These are phyloP conservation scores for Tillandsia leiboldiana DNA, from an alignment of 176 grass and related monocot genomes.

Conservation along the genomic window DNA sequence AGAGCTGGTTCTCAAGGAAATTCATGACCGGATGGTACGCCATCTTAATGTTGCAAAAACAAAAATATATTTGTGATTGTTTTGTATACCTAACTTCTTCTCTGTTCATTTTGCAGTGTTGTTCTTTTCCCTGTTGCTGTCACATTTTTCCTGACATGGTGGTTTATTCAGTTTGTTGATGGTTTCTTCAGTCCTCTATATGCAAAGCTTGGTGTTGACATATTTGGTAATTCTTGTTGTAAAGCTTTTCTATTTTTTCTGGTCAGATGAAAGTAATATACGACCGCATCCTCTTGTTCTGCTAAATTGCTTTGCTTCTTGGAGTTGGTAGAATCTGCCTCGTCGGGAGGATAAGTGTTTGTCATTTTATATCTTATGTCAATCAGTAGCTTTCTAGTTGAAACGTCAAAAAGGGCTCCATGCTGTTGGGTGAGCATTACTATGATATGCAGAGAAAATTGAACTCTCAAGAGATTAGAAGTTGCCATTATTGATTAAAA, in stretches of 20 bases:
- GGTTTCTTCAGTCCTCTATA: conserved; percentile 98
- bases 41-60: conserved; percentile 14
- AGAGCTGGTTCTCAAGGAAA: conserved; percentile 98
- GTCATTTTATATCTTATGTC: too few species aligned
- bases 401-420: background rate
- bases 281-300: background rate
- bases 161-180: conserved; percentile 99
- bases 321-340: background rate
- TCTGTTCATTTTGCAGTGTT: conserved; percentile 48
- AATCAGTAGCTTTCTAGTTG: background rate
- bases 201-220: conserved; percentile 69
- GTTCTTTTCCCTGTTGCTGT: conserved; percentile 96
- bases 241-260: background rate
- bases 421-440: background rate
- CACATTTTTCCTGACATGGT: conserved; percentile 99
- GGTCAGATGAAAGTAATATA: conserved; percentile 1
- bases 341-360: background rate
- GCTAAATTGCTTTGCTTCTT: background rate
- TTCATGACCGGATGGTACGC: conserved; percentile 99
- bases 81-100: conserved; percentile 1
- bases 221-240: conserved; percentile 61
- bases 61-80: background rate
- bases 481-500: background rate
- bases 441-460: background rate
- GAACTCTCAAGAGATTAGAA: background rate